Evolutionary conservation across 169 alveolate species (phyloP), one percentile per base, ranked within the genome.

Genomic region (Babesia microti): DNA sequence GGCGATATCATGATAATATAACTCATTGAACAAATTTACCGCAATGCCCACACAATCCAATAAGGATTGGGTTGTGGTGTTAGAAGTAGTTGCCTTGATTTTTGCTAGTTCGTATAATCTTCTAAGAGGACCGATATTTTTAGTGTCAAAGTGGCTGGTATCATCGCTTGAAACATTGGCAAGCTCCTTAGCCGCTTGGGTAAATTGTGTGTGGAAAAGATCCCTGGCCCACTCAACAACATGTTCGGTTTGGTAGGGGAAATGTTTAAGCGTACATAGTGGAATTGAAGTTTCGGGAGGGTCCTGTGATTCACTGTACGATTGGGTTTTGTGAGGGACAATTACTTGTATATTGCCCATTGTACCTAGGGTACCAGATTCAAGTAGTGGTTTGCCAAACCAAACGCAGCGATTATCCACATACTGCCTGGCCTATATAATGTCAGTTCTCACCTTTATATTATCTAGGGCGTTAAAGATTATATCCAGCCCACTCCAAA

Each of bases 141-240:
- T 26, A 30, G 46, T 74, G 22, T 28, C 53, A 3, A 87, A 32
- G 68, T 67, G 82, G 6, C 37, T 67, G 7, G 29, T 23, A 21
- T 89, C 87, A 51, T 76, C 82, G 37, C 79, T 87, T 40, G 80
- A 72, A 59, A 79, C 85, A 29, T 85, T 78, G 39, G 80, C 74
- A 29, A 88, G 74, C 48, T 89, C 95, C 47, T 87, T 81, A 0
- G 97, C 93, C 6, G 88, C 89, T 42, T 91, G 97, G 27, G 91
- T 88, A 65, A 94, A 96, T 37, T 84, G 40, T 48, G 95, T 95
- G 56, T 90, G 95, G 68, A 96, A 96, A 26, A 84, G 83, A 48
- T 93, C 99, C 56, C 98, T 78, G 0, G 99, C 98, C 98, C 99
- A 97, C 72, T 95, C 95, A 33, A 95, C 91, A 19, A 97, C 87